Conservation (phyloP, 2,329 filamentous ascomycete species). For the Pseudogymnoascus sp. region DNA sequence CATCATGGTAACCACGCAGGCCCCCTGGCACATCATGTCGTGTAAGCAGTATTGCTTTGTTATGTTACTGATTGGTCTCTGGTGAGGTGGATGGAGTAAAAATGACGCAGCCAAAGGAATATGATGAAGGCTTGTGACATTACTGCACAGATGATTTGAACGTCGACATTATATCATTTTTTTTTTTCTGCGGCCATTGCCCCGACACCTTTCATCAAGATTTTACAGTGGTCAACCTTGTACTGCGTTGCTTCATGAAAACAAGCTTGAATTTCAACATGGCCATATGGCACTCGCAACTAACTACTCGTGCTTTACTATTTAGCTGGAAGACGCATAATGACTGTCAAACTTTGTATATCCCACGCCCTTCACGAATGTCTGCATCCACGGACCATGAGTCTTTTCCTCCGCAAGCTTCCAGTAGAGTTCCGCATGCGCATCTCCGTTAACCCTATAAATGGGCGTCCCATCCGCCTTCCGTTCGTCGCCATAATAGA, state of each 20-base stretch:
- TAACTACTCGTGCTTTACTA: background rate
- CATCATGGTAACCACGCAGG: background rate
- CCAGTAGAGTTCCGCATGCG: slow-evolving; percentile 34
- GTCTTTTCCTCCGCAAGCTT: slow-evolving; percentile 31
- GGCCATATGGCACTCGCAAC: background rate
- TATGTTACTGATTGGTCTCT: too few relatives aligned
- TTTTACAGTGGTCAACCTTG: too few relatives aligned
- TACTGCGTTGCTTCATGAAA: too few relatives aligned
- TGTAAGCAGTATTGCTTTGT: background rate
- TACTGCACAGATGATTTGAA: too few relatives aligned
- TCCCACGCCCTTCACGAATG: slow-evolving; percentile 33
- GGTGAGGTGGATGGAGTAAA: too few relatives aligned
- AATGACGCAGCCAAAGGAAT: too few relatives aligned
- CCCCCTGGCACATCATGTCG: background rate
- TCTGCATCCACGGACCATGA: slow-evolving; percentile 38
- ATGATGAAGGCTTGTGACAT: too few relatives aligned
- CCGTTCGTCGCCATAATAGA: slow-evolving; percentile 44
- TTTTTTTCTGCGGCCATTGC: too few relatives aligned
- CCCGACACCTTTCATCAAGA: too few relatives aligned
- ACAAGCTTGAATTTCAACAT: background rate
- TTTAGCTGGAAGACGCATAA: background rate
- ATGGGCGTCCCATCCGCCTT: slow-evolving; percentile 31
- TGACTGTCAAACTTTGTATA: slow-evolving; percentile 16
- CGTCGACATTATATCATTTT: too few relatives aligned
- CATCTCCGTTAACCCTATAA: slow-evolving; percentile 30